Evolutionary conservation across 2,329 filamentous ascomycete species (phyloP).

Genomic region (Coniochaeta sp.): DNA sequence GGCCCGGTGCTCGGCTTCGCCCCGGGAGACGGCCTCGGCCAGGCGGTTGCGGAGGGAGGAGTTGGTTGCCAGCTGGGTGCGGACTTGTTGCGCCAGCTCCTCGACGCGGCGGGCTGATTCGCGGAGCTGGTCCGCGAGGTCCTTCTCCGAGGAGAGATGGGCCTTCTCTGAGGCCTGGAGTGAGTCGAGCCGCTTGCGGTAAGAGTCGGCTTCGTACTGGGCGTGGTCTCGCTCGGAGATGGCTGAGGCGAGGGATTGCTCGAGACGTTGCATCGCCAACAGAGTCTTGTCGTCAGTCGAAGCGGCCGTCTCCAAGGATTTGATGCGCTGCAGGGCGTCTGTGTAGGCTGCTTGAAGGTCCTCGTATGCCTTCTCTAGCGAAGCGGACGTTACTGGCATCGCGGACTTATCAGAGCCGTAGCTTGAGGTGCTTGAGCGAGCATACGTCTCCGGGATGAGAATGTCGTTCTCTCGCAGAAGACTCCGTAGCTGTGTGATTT

Average conservation of each 20-base stretch:
- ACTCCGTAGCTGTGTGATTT: slow-evolving; percentile 74
- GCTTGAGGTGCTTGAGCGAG: slow-evolving; percentile 26
- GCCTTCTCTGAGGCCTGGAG: slow-evolving; percentile 49
- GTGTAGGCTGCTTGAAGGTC: slow-evolving; percentile 68
- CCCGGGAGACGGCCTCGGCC: slow-evolving; percentile 69
- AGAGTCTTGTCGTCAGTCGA: slow-evolving; percentile 50
- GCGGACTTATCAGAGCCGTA: slow-evolving; percentile 26
- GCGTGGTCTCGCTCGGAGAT: slow-evolving; percentile 68
- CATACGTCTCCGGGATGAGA: slow-evolving; percentile 55
- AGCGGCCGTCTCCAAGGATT: slow-evolving; percentile 44
- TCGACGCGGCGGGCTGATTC: slow-evolving; percentile 73
- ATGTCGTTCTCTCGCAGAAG: slow-evolving; percentile 81
- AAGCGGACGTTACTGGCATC: slow-evolving; percentile 56
- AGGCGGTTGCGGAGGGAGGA: slow-evolving; percentile 68
- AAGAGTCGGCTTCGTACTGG: slow-evolving; percentile 54
- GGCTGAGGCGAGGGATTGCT: slow-evolving; percentile 60
- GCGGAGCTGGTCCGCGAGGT: slow-evolving; percentile 61
- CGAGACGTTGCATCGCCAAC: slow-evolving; percentile 56
- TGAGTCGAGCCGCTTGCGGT: slow-evolving; percentile 53
- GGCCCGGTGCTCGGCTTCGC: slow-evolving; percentile 73
- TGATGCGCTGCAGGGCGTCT: slow-evolving; percentile 60
- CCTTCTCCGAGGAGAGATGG: slow-evolving; percentile 52
- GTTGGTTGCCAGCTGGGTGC: slow-evolving; percentile 74
- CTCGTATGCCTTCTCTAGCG: slow-evolving; percentile 65
- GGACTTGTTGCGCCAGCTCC: slow-evolving; percentile 70